These are phyloP conservation scores for Entonaema liquescens DNA, from an alignment of 495 filamentous ascomycete genomes.

Conservation along the genomic window DNA sequence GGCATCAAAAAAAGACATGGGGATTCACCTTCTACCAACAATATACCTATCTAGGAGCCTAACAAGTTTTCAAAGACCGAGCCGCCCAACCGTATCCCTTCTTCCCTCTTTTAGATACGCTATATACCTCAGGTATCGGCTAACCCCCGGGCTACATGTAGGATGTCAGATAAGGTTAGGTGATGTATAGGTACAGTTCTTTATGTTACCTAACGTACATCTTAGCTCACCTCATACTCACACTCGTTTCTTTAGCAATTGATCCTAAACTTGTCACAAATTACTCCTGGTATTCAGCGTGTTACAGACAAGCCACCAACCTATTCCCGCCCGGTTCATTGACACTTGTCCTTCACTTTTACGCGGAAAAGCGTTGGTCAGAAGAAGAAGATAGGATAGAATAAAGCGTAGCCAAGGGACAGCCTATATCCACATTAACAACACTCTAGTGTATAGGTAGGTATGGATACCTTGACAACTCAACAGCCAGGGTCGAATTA, in stretches of 20 bases:
- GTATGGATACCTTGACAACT: slow-evolving; percentile 4
- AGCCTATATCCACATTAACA: not conserved
- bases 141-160: too few species aligned
- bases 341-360: not conserved
- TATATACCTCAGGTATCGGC: not conserved
- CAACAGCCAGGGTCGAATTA: not conserved
- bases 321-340: not conserved
- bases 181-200: too few species aligned
- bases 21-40: not conserved
- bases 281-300: too few species aligned
- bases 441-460: too few species aligned
- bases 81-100: not conserved
- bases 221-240: not conserved
- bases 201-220: too few species aligned
- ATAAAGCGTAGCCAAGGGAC: not conserved
- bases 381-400: not conserved
- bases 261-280: not conserved
- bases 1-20: not conserved
- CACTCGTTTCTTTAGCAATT: not conserved
- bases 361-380: not conserved
- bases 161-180: not conserved
- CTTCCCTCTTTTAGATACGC: not conserved
- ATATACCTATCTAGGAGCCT: not conserved
- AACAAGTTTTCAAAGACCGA: not conserved
- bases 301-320: too few species aligned